Percentiles rank a stretch among this genome's conserved stretches.
These are phyloP conservation scores for Priceomyces carsonii DNA, from an alignment of 805 yeast species.

Conservation along the genomic window DNA sequence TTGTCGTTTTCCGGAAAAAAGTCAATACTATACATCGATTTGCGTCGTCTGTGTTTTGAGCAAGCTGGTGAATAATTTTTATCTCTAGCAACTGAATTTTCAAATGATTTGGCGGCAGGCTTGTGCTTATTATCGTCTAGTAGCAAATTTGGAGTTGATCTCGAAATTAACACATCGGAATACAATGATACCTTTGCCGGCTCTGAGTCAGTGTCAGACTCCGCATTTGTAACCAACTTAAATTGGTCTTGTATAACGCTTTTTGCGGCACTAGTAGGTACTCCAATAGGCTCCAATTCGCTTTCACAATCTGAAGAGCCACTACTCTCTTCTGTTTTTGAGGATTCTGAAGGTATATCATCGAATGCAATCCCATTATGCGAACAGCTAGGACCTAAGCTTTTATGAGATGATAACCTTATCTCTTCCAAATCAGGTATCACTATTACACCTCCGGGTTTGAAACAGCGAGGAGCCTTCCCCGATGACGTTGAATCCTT, in stretches of 20 bases:
- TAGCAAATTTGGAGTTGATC: slow-evolving; percentile 21
- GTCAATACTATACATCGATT: slow-evolving; percentile 37
- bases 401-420: slow-evolving; percentile 12
- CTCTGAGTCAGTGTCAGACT: slow-evolving; percentile 31
- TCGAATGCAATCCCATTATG: slow-evolving; percentile 27
- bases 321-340: slow-evolving; percentile 6
- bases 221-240: slow-evolving; percentile 18
- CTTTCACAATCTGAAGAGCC: slow-evolving; percentile 14
- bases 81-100: too few relatives aligned
- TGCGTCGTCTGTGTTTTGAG: slow-evolving; percentile 37
- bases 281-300: slow-evolving; percentile 34
- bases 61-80: too few relatives aligned
- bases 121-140: background rate
- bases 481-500: background rate
- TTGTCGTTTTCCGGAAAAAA: slow-evolving; percentile 8
- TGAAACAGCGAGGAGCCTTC: background rate
- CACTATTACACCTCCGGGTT: slow-evolving; percentile 35
- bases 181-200: slow-evolving; percentile 20
- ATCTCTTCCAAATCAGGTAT: slow-evolving; percentile 40
- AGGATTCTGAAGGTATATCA: slow-evolving; percentile 22
- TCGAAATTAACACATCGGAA: slow-evolving; percentile 13
- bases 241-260: slow-evolving; percentile 28
- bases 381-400: slow-evolving; percentile 9
- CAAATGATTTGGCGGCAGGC: too few relatives aligned
- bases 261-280: slow-evolving; percentile 34